A percentile compares a stretch with the other conserved stretches of the same genome.
phyloP scores from a whole-genome alignment of 495 filamentous ascomycete species.

The Chaetomium tenue region DNA sequence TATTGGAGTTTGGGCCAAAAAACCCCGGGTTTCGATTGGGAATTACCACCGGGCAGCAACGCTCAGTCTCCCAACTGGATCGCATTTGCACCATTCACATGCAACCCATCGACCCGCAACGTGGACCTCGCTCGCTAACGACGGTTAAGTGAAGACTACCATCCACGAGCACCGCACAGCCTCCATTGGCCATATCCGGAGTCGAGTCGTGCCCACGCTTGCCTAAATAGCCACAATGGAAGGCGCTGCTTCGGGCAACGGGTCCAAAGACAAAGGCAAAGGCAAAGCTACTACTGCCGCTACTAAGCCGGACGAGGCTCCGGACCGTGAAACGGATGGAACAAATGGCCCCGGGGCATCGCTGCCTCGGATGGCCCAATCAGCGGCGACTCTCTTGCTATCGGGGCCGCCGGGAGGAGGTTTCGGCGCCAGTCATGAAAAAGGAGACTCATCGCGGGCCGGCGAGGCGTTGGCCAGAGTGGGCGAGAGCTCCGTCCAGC shows the following conservation, averaged over 20 bases:
- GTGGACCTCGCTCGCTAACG: slow-evolving; percentile 21
- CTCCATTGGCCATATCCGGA: neutral
- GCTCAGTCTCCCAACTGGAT: slow-evolving; percentile 1
- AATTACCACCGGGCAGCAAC: slow-evolving; percentile 3
- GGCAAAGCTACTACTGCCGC: slow-evolving; percentile 23
- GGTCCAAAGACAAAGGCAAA: slow-evolving; percentile 23
- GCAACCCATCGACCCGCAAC: slow-evolving; percentile 19
- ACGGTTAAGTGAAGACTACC: neutral
- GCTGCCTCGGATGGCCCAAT: slow-evolving; percentile 30
- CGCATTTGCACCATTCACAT: slow-evolving; percentile 11
- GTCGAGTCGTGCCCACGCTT: neutral
- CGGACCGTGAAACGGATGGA: neutral
- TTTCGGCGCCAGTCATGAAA: slow-evolving; percentile 21
- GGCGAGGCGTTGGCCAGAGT: slow-evolving; percentile 18
- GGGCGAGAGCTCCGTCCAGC: slow-evolving; percentile 31
- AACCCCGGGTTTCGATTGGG: neutral
- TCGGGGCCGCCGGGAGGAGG: slow-evolving; percentile 19
- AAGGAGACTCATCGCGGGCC: slow-evolving; percentile 27
- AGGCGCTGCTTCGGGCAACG: neutral
- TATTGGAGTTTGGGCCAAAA: neutral
- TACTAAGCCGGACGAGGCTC: slow-evolving; percentile 13
- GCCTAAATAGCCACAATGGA: slow-evolving; percentile 5
- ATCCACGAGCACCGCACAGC: neutral
- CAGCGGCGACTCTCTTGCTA: slow-evolving; percentile 30
- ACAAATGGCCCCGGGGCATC: slow-evolving; percentile 2